Percentiles rank a stretch among this genome's conserved stretches.
phyloP scores from a whole-genome alignment of 192 early-diverging fungal genomes.

The Ambispora gerdemannii region DNA sequence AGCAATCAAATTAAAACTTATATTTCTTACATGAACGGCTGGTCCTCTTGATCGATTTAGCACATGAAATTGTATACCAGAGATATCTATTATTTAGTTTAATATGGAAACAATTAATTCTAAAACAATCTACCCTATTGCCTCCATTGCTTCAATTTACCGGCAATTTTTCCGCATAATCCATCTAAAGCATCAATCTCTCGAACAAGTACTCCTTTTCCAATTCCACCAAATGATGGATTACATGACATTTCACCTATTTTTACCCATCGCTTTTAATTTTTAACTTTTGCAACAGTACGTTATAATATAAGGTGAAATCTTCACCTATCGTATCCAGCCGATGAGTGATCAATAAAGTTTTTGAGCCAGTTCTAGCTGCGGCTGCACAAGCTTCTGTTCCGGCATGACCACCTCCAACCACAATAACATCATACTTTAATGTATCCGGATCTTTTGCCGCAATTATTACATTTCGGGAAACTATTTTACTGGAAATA shows the following conservation, averaged over 20 bases:
- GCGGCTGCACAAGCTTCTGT: conserved; percentile 79
- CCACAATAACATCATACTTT: conserved; percentile 69
- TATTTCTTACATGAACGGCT: conserved; percentile 61
- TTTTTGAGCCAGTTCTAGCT: conserved; percentile 67
- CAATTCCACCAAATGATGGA: conserved; percentile 81
- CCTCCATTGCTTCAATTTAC: too few species aligned
- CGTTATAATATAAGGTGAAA: not conserved
- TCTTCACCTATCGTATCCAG: conserved; percentile 65
- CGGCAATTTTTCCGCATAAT: conserved; percentile 72
- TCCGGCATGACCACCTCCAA: conserved; percentile 83
- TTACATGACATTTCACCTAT: conserved; percentile 85
- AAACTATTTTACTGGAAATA: not conserved
- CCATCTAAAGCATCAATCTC: conserved; percentile 84
- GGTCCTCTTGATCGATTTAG: conserved; percentile 79
- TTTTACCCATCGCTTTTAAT: not conserved
- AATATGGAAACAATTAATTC: too few species aligned
- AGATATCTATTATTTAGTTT: conserved; percentile 48
- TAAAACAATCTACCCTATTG: too few species aligned
- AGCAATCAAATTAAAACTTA: not conserved
- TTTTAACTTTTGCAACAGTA: not conserved
- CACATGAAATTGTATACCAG: conserved; percentile 80
- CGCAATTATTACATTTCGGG: not conserved
- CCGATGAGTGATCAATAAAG: conserved; percentile 71
- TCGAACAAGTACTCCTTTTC: conserved; percentile 75
- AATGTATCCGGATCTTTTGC: conserved; percentile 11